Percentiles rank a stretch among this genome's conserved stretches.
Evolutionary conservation across 2,329 filamentous ascomycete species (phyloP).

Genomic region (Dactylellina leptospora): DNA sequence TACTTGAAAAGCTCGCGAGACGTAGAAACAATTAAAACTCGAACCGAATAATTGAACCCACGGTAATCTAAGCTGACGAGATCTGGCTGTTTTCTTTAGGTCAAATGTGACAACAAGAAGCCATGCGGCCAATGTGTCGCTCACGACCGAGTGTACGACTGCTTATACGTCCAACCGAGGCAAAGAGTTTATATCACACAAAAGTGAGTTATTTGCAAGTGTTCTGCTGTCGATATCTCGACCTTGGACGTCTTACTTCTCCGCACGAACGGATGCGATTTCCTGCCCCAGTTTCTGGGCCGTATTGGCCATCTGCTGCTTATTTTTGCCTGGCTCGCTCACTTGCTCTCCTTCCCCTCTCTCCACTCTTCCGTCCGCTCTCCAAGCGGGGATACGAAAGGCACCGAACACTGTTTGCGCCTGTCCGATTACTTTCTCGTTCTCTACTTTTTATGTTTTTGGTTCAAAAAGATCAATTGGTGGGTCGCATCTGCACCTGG

Average conservation of each 20-base stretch:
- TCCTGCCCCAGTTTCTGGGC: too few relatives aligned
- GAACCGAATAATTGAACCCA: not conserved
- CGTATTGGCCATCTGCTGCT: too few relatives aligned
- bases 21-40: too few relatives aligned
- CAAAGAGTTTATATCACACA: conserved; percentile 52
- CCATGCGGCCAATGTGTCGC: conserved; percentile 49
- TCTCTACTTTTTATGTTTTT: conserved; percentile 29
- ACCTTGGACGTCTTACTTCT: too few relatives aligned
- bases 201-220: conserved; percentile 36
- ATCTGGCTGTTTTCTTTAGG: conserved; percentile 11
- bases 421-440: conserved; percentile 23
- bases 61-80: conserved; percentile 15
- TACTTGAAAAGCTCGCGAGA: conserved; percentile 13
- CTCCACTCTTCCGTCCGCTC: conserved; percentile 22
- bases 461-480: conserved; percentile 25
- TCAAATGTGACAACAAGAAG: conserved; percentile 53
- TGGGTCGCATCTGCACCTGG: conserved; percentile 24
- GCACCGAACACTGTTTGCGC: conserved; percentile 9
- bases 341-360: conserved; percentile 1
- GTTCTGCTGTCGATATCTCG: conserved; percentile 12
- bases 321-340: too few relatives aligned
- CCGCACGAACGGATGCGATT: conserved; percentile 9
- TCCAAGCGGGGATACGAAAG: conserved; percentile 8
- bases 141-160: conserved; percentile 50
- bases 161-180: conserved; percentile 48